Conservation (phyloP, 2,329 filamentous ascomycete species). For the Huntiella savannae region DNA sequence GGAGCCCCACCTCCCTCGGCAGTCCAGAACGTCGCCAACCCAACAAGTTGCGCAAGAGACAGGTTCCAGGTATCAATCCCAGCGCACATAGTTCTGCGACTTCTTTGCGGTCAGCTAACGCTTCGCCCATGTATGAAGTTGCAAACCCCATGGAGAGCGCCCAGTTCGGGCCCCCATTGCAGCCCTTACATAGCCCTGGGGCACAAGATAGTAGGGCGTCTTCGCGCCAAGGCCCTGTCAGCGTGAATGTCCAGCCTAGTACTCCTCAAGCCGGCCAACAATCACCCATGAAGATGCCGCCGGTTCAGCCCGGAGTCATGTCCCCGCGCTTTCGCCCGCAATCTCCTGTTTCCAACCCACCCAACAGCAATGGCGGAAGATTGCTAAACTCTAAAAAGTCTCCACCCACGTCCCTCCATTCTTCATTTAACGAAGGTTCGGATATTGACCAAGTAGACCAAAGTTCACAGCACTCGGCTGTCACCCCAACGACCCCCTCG, state of each 20-base stretch:
- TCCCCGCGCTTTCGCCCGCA: neutral
- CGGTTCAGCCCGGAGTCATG: too few relatives aligned
- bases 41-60: conserved; percentile 83
- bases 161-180: neutral
- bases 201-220: too few relatives aligned
- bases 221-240: too few relatives aligned
- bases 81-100: conserved; percentile 82
- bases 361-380: conserved; percentile 11
- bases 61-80: conserved; percentile 52
- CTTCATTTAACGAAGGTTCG: conserved; percentile 61
- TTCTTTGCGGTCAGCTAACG: conserved; percentile 38
- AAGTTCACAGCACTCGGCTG: neutral
- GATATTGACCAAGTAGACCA: conserved; percentile 61
- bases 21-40: conserved; percentile 49
- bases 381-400: conserved; percentile 47
- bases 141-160: conserved; percentile 27
- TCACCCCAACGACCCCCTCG: conserved; percentile 15
- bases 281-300: too few relatives aligned
- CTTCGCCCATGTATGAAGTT: conserved; percentile 28
- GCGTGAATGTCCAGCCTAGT: too few relatives aligned
- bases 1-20: conserved; percentile 40
- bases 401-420: conserved; percentile 58
- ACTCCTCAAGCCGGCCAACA: too few relatives aligned
- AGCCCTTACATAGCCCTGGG: neutral
- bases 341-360: neutral